Evolutionary conservation across 2,329 filamentous ascomycete genomes (phyloP), one percentile per base, ranked within the genome.

Genomic region (Venturia effusa): DNA sequence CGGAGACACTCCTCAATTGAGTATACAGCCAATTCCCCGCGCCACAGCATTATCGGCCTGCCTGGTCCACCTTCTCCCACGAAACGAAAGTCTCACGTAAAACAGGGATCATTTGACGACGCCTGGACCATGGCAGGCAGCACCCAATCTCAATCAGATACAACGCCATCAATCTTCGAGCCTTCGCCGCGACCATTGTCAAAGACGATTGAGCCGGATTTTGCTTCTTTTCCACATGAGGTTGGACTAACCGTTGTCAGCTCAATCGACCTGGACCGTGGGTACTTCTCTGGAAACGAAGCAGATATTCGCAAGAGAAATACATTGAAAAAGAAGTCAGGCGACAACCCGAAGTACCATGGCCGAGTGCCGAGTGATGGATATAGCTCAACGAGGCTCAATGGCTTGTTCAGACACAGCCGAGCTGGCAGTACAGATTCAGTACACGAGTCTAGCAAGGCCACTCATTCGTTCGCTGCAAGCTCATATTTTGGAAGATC

Each of bases 211-310:
- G 43, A 63, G 19, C 61, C 45, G 27, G 27, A 43, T 43, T 43
- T 45, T 40, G 51, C 45, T 55, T 59, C 63, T 32, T 45, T 57
- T 19, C 32, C 62, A n/a, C 41, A 40, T n/a, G 63, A 64, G 34
- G 30, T 32, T 17, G 34, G 63, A 45, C 66, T 74, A 67, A 72
- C 69, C 59, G 67, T 71, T 40, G 66, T 71, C 39, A 72, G 71
- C 30, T 71, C 76, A 57, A 75, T 76, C 64, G 89, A 95, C 66
- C 74, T 90, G 19, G 94, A 97, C 70, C 84, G 91, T 41, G 93
- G 92, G 30, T 97, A 97, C 74, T 96, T 97, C 72, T 97, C 93
- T 8, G 91, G 92, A 3, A 89, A 88, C 19, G 93, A 97, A 70
- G 80, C 86, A 13, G 92, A 97, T 67, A 84, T 84, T 54, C 85